Conservation (phyloP, 2,329 filamentous ascomycete genomes). For the Xylaria sp. region DNA sequence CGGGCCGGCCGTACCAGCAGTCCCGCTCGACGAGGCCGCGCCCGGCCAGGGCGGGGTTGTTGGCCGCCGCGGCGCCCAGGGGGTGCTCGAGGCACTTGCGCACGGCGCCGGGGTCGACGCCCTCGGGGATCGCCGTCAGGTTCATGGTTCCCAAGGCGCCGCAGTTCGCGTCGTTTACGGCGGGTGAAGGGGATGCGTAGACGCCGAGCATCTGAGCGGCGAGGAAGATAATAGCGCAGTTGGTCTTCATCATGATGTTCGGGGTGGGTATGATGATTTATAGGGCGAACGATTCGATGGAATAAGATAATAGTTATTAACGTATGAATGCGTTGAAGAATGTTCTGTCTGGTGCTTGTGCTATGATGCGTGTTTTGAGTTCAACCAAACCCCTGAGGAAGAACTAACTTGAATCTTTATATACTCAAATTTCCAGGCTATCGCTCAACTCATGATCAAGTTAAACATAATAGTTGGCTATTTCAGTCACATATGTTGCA, state of each 20-base stretch:
- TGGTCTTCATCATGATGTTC: constrained; percentile 4
- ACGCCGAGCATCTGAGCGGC: constrained; percentile 3
- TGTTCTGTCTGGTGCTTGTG: no score
- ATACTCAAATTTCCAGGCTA: no score
- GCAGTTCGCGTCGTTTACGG: not conserved
- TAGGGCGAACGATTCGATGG: no score
- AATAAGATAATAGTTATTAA: no score
- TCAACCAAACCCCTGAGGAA: no score
- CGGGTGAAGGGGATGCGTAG: constrained; percentile 1
- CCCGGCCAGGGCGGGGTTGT: not conserved
- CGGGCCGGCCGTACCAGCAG: constrained; percentile 6
- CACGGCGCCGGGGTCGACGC: constrained; percentile 2
- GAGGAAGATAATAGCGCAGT: constrained; percentile 5
- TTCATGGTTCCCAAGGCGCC: not conserved
- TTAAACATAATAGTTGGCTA: no score
- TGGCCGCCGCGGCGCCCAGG: constrained; percentile 1
- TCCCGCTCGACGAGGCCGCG: constrained; percentile 4
- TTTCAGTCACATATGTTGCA: no score
- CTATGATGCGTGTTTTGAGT: no score
- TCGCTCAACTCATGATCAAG: no score
- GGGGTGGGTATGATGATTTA: no score
- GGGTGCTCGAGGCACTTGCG: constrained; percentile 8
- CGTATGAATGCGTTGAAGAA: no score
- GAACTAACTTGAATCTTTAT: no score
- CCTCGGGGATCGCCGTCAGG: not conserved